Base-by-base conservation (phyloP, 805 yeast species). In the Millerozyma miso region DNA sequence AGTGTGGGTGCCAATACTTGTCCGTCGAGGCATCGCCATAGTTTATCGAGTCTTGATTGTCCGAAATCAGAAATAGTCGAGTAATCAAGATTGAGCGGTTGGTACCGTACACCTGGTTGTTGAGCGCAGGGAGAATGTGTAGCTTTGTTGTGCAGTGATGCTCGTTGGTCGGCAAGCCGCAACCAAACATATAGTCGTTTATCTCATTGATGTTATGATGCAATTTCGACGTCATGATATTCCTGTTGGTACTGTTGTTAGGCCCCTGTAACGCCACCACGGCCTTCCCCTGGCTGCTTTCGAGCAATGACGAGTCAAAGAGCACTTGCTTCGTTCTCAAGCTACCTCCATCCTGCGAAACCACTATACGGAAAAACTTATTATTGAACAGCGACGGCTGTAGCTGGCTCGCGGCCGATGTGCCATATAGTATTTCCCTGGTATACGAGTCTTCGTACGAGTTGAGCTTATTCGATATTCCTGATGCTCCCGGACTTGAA, bases 141-240 rank as follows among this genome's bases (percentile, higher is more conserved):
- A 77, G 52, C 46, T 78, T 78, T 3, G 78, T 73, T 10, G 70
- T 56, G 17, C 67, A 56, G 15, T 63, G 62, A 14, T 64, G 56
- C 42, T 77, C 80, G 44, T 66, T 74, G 5, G 74, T 60, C 6
- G 79, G 77, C 26, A 78, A 59, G 0, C 83, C 82, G 40, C 76
- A 72, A 10, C 83, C 83, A 56, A 77, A 78, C 76, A 78, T 75
- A 49, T 69, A 74, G 43, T 73, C 74, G 19, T 74, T 68, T 16
- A 78, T 50, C 45, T 78, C 81, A 42, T 59, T 61, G 17, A 63
- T 48, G 14, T 71, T 64, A 47, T 77, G 80, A 41, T 66, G 62
- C 2, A 60, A 33, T 39, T 61, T 58, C 13, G 69, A 55, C 31
- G 63, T 57, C 33, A 65, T 50, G 10, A 52, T 46, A 49, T 47